These are phyloP conservation scores for Aspergillus egyptiacus DNA, from an alignment of 495 filamentous ascomycete genomes.

Conservation along the genomic window DNA sequence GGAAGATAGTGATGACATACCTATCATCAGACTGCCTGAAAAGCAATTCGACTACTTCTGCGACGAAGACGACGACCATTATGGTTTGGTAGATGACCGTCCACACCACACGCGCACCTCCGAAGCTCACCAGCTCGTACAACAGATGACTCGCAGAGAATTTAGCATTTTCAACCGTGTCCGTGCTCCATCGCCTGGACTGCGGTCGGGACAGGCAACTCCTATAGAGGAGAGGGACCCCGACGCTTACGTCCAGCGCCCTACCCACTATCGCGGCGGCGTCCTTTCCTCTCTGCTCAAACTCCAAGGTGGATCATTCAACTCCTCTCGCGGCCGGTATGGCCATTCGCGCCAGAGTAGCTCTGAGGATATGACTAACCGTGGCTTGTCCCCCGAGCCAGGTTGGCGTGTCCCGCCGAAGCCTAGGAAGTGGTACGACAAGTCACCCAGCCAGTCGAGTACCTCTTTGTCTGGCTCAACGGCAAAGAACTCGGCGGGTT, in stretches of 20 bases:
- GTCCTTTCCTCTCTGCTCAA: conserved; percentile 74
- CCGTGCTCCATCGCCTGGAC: conserved; percentile 32
- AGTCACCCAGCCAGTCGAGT: conserved; percentile 43
- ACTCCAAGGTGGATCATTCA: conserved; percentile 50
- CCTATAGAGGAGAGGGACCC: conserved; percentile 54
- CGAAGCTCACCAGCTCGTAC: conserved; percentile 31
- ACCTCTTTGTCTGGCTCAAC: conserved; percentile 44
- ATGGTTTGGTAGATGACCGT: conserved; percentile 25
- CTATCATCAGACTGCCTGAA: conserved; percentile 35
- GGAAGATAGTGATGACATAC: conserved; percentile 36
- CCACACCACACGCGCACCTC: conserved; percentile 26
- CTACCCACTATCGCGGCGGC: conserved; percentile 66
- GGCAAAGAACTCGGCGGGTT: conserved; percentile 34
- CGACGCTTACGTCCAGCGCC: conserved; percentile 62
- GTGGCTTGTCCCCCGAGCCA: conserved; percentile 32
- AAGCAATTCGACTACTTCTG: conserved; percentile 30
- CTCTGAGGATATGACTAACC: conserved; percentile 27
- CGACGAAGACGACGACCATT: conserved; percentile 31
- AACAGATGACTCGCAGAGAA: conserved; percentile 38
- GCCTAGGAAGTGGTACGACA: conserved; percentile 61
- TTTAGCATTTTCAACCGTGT: conserved; percentile 33
- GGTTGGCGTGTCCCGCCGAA: conserved; percentile 29
- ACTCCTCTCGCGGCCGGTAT: conserved; percentile 26
- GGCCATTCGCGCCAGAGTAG: conserved; percentile 32
- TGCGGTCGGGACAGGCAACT: conserved; percentile 54